Percentiles rank a stretch among this genome's conserved stretches.
Evolutionary conservation across 1,284 basidiomycete genomes (phyloP).

Genomic region (Trametes pubescens): DNA sequence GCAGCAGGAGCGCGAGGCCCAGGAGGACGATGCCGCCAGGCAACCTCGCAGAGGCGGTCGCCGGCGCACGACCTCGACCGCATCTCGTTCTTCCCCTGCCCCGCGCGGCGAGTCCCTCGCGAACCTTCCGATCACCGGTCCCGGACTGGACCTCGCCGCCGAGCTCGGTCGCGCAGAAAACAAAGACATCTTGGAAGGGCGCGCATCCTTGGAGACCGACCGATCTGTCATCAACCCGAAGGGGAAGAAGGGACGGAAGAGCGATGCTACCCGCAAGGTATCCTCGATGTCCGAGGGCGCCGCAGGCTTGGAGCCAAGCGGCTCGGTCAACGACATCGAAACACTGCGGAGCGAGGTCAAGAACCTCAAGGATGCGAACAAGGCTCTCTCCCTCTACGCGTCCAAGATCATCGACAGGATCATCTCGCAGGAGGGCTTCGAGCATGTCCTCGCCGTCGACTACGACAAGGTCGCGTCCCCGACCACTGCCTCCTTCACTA

Average conservation of each 20-base stretch:
- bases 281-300: constrained; percentile 46
- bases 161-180: constrained; percentile 91
- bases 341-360: constrained; percentile 84
- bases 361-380: constrained; percentile 92
- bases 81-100: constrained; percentile 53
- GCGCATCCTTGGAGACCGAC: constrained; percentile 59
- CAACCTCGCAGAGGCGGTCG: constrained; percentile 58
- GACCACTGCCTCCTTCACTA: constrained; percentile 39
- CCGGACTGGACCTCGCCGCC: constrained; percentile 89
- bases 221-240: constrained; percentile 54
- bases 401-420: constrained; percentile 97
- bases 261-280: constrained; percentile 47
- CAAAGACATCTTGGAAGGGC: constrained; percentile 72
- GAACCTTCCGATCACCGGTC: constrained; percentile 82
- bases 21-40: constrained; percentile 44
- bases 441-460: constrained; percentile 90
- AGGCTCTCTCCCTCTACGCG: constrained; percentile 91
- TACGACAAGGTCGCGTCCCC: constrained; percentile 65
- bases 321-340: constrained; percentile 64
- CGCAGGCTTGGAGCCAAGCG: constrained; percentile 48
- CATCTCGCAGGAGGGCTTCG: constrained; percentile 92
- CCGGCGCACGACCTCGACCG: constrained; percentile 56
- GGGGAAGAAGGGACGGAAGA: constrained; percentile 63
- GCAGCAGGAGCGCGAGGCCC: constrained; percentile 36
- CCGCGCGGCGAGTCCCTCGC: constrained; percentile 78